Conservation (phyloP, 1,284 basidiomycete species). For the Cutaneotrichosporon cutaneum region DNA sequence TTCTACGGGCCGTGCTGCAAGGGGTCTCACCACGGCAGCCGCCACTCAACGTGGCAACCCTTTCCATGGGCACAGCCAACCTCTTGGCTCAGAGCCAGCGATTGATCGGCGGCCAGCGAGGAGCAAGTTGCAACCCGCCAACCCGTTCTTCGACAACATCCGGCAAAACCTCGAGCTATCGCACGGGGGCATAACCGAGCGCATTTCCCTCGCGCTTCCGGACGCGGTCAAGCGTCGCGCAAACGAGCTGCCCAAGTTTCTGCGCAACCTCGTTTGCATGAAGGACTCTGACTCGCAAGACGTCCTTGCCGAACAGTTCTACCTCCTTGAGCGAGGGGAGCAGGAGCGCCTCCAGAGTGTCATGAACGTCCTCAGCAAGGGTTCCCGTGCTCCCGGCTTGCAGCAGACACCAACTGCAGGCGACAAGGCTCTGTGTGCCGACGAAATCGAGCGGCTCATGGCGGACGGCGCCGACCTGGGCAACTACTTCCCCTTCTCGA, state of each 20-base stretch:
- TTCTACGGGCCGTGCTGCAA: background rate
- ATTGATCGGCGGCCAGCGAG: background rate
- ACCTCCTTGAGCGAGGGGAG: conserved; percentile 89
- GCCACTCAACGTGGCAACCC: conserved; percentile 5
- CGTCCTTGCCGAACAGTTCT: conserved; percentile 65
- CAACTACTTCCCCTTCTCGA: conserved; percentile 75
- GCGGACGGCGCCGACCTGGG: conserved; percentile 13
- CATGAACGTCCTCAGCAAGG: conserved; percentile 62
- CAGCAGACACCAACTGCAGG: background rate
- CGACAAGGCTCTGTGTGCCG: conserved; percentile 13
- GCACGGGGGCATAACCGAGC: conserved; percentile 74
- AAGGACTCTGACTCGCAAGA: conserved; percentile 59
- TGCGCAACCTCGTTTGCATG: conserved; percentile 68
- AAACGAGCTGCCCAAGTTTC: conserved; percentile 74
- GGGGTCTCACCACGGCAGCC: background rate
- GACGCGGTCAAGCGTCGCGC: conserved; percentile 63
- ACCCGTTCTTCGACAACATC: conserved; percentile 93
- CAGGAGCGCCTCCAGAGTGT: conserved; percentile 83
- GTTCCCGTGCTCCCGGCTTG: conserved; percentile 9
- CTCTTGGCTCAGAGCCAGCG: conserved; percentile 7
- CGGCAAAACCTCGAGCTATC: conserved; percentile 90
- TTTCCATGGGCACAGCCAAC: conserved; percentile 13
- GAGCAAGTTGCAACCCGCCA: conserved; percentile 57
- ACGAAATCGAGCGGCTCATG: conserved; percentile 31
- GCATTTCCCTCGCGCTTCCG: conserved; percentile 73